Evolutionary conservation across 2,329 filamentous ascomycete genomes (phyloP).

Genomic region (Penicillium sp.): DNA sequence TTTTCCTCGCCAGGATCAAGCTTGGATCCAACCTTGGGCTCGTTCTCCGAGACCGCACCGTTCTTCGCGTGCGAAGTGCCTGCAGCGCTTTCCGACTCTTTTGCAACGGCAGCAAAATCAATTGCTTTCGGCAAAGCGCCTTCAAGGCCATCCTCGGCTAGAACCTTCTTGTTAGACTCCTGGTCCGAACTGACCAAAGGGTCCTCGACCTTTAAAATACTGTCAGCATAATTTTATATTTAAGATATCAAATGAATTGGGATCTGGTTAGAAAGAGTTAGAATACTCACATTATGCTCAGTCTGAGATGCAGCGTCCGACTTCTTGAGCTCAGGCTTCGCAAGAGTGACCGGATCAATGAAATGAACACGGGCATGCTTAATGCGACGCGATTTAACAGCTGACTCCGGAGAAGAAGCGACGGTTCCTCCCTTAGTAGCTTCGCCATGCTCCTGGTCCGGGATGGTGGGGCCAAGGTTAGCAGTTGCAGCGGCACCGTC

Average conservation of each 20-base stretch:
- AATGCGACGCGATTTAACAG: no score
- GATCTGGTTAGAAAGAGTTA: no score
- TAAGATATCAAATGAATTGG: background rate
- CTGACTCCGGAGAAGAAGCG: background rate
- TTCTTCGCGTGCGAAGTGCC: background rate
- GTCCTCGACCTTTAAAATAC: background rate
- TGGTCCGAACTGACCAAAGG: background rate
- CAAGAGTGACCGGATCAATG: background rate
- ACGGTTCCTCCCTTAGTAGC: background rate
- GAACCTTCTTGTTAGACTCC: background rate
- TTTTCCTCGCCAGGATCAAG: conserved; percentile 7
- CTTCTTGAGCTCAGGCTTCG: background rate
- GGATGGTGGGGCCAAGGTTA: background rate
- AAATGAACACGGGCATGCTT: background rate
- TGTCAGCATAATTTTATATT: background rate
- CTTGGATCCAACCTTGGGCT: background rate
- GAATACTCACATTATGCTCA: background rate
- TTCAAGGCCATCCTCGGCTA: background rate
- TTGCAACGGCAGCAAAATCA: background rate
- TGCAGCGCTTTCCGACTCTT: background rate
- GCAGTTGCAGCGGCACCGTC: background rate
- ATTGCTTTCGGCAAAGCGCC: background rate
- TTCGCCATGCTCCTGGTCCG: background rate
- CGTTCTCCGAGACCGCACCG: background rate
- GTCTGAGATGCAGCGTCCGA: background rate